Evolutionary conservation across 768 basidiomycete species (phyloP).

Genomic region (Nidula microcarpa): DNA sequence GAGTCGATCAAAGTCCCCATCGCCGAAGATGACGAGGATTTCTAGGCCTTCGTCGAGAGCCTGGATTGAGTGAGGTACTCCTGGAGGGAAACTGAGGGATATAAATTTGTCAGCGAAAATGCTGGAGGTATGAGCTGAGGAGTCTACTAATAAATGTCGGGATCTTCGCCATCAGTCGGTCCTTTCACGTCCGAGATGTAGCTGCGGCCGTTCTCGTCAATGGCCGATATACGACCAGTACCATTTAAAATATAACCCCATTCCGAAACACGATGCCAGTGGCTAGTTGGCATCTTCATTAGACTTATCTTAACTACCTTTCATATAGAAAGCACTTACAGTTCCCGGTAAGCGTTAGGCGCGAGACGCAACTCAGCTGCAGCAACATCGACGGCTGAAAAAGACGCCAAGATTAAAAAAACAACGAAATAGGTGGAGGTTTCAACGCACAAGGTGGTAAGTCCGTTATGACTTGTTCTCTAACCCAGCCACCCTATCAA

Average conservation of each 20-base stretch:
- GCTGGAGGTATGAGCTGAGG: background rate
- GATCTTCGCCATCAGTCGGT: constrained; percentile 7
- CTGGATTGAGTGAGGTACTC: constrained; percentile 11
- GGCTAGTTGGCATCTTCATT: constrained; percentile 1
- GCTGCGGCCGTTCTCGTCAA: constrained; percentile 11
- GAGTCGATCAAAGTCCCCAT: constrained; percentile 9
- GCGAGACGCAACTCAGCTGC: constrained; percentile 8
- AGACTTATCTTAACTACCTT: background rate
- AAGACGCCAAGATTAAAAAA: background rate
- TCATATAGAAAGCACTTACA: constrained; percentile 1
- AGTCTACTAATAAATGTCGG: constrained; percentile 11
- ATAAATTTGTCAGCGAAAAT: background rate
- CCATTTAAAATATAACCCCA: constrained; percentile 14
- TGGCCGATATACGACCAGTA: constrained; percentile 9
- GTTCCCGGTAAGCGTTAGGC: constrained; percentile 11
- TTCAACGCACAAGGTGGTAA: constrained; percentile 9
- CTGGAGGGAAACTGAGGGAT: constrained; percentile 9
- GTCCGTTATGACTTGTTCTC: constrained; percentile 10
- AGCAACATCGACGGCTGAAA: constrained; percentile 7
- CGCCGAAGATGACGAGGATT: constrained; percentile 10
- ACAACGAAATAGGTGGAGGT: background rate
- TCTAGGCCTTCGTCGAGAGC: constrained; percentile 10
- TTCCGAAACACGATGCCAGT: constrained; percentile 13
- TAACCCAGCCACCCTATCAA: constrained; percentile 9
- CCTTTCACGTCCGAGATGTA: constrained; percentile 10